Percentiles rank a stretch among this genome's conserved stretches.
Conservation (phyloP, 2,329 filamentous ascomycete genomes). For the Akanthomyces muscarius region DNA sequence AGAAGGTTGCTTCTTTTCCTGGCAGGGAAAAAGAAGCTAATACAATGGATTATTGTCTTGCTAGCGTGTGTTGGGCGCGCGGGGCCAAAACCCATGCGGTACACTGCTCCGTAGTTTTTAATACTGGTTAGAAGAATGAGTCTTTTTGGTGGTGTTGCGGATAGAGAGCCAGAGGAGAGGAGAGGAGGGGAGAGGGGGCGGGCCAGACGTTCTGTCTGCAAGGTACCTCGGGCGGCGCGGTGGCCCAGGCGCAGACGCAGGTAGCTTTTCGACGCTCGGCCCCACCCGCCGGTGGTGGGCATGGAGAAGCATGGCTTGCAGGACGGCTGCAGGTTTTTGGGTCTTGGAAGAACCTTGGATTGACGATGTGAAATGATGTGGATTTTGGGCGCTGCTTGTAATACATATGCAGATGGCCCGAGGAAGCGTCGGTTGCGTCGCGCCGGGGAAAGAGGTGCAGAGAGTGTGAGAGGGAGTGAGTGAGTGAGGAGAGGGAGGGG, state of each 20-base stretch:
- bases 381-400: too few species aligned
- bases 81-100: too few species aligned
- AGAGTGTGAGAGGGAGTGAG: too few species aligned
- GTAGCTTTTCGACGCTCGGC: constrained; percentile 2
- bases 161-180: not conserved
- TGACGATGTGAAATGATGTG: not conserved
- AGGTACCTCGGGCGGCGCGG: not conserved
- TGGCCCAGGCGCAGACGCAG: not conserved
- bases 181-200: not conserved
- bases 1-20: not conserved
- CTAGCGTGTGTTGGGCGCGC: too few species aligned
- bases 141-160: not conserved
- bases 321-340: not conserved
- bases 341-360: not conserved
- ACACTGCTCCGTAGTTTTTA: too few species aligned
- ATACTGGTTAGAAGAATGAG: too few species aligned
- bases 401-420: too few species aligned
- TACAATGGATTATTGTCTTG: too few species aligned
- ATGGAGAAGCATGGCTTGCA: not conserved
- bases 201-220: not conserved
- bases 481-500: too few species aligned
- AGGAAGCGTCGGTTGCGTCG: too few species aligned
- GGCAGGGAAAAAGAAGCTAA: not conserved
- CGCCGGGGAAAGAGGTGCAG: too few species aligned
- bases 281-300: not conserved